phyloP scores from a whole-genome alignment of 2,329 filamentous ascomycete species.

The Aspergillus floridensis region DNA sequence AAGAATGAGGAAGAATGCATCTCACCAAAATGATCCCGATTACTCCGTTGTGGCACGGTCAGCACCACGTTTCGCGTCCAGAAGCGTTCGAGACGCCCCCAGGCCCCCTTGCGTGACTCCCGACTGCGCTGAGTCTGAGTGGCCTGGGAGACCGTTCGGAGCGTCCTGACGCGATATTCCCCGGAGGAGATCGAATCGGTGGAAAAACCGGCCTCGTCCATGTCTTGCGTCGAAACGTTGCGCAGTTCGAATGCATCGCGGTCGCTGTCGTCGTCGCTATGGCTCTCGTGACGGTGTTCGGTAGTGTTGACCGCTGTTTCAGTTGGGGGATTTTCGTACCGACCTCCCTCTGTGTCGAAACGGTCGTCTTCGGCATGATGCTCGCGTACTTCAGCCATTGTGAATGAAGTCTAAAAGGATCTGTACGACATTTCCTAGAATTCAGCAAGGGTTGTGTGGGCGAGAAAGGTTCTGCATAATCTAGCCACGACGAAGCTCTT shows the following conservation, averaged over 20 bases:
- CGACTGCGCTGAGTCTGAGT: slow-evolving; percentile 10
- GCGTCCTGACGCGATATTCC: slow-evolving; percentile 28
- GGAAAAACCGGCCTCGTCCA: slow-evolving; percentile 25
- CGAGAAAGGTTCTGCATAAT: not conserved
- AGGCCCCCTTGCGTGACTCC: slow-evolving; percentile 47
- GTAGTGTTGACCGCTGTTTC: not conserved
- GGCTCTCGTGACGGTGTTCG: not conserved
- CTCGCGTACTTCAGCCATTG: not conserved
- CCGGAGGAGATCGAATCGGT: slow-evolving; percentile 33
- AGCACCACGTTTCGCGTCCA: slow-evolving; percentile 62
- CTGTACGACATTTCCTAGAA: not conserved
- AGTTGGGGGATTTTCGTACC: not conserved
- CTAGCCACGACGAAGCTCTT: not conserved
- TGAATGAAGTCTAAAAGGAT: not conserved
- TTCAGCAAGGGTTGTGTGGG: not conserved
- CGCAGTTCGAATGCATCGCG: slow-evolving; percentile 30
- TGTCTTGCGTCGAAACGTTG: slow-evolving; percentile 30
- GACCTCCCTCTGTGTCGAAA: not conserved
- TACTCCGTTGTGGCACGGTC: slow-evolving; percentile 40
- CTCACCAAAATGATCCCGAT: slow-evolving; percentile 44
- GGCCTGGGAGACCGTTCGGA: slow-evolving; percentile 24
- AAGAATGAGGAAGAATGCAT: not conserved
- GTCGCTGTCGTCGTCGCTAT: slow-evolving; percentile 5
- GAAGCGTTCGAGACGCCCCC: slow-evolving; percentile 71
- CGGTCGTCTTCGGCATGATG: not conserved